Conservation (phyloP, 352 stramenopile species). For the Phytopythium mirpurense region DNA sequence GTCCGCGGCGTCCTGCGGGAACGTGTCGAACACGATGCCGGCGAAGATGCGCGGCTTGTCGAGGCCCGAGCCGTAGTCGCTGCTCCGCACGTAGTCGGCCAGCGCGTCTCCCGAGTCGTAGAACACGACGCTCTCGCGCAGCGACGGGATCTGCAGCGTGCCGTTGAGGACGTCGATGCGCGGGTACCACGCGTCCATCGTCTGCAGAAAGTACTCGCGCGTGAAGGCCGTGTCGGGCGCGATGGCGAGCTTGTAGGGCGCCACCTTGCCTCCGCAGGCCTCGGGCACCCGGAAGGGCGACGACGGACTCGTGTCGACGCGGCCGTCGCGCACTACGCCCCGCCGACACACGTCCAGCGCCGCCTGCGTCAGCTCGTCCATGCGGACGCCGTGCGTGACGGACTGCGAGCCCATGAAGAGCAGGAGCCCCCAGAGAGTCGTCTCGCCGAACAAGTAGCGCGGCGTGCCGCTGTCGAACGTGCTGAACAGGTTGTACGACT, state of each 20-base stretch:
- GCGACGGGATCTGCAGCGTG: constrained; percentile 32
- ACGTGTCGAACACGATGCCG: constrained; percentile 48
- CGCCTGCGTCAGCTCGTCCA: constrained; percentile 31
- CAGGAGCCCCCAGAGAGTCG: constrained; percentile 51
- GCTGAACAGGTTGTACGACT: constrained; percentile 49
- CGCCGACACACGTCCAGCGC: constrained; percentile 16
- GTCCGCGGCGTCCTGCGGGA: constrained; percentile 14
- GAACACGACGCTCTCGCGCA: constrained; percentile 41
- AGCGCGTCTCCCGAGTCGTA: constrained; percentile 30
- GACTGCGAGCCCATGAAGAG: constrained; percentile 41
- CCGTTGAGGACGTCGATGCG: constrained; percentile 29
- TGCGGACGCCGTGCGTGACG: constrained; percentile 25
- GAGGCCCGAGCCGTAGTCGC: constrained; percentile 31
- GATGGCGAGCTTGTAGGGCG: constrained; percentile 58
- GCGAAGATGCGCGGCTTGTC: constrained; percentile 43
- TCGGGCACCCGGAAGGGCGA: constrained; percentile 27
- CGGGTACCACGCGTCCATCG: constrained; percentile 52
- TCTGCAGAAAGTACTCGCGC: constrained; percentile 43
- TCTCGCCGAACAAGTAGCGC: constrained; percentile 16
- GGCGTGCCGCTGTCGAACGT: constrained; percentile 11
- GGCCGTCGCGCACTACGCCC: constrained; percentile 24
- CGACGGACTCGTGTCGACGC: constrained; percentile 25
- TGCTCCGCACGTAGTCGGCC: constrained; percentile 38
- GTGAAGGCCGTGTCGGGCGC: constrained; percentile 47
- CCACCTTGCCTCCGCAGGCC: constrained; percentile 32